Base-by-base conservation (phyloP, 441 rosid species). In the Manihot esculenta region DNA sequence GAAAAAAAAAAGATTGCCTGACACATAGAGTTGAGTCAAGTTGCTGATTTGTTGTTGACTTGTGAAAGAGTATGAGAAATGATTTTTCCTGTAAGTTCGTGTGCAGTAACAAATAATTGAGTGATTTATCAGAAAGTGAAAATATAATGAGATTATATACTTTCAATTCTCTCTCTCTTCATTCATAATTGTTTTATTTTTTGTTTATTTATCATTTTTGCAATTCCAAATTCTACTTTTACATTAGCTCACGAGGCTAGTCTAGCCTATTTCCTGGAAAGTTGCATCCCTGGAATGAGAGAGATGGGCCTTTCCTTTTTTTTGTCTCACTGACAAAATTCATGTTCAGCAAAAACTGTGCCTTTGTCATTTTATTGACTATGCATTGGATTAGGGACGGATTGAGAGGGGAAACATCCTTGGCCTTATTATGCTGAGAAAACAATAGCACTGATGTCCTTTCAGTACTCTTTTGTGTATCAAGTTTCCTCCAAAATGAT, bases 41-140 rank as follows among this genome's bases (percentile, higher is more conserved):
- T 77, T 62, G 72, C 82, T 75, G 83, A 57, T 83, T 64, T 76
- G 72, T 75, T 71, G 76, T 76, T 77, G 78, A 79, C 63, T 48
- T 64, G 78, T 49, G 82, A 74, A 82, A 60, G 75, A 81, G 74
- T 72, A 61, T 77, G 77, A 80, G 82, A 81, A 75, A 73, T 73
- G 78, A 68, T 79, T 84, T 79, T 83, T 85, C 83, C 77, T 84
- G 88, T 87, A 83, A 83, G 81, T 76, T 81, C 83, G 93, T 86
- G 93, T 87, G 96, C 88, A 87, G 90, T 82, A 73, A 86, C 80
- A 68, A 86, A 85, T 86, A 85, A 88, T 84, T 75, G 84, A 81
- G 88, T 84, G 85, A 80, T 73, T 78, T 80, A 68, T 76, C 59
- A 63, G 72, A 76, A 78, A 75, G 70, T 44, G 74, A 75, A 73